These are phyloP conservation scores for Lasiosphaeria hispida DNA, from an alignment of 495 filamentous ascomycete species.

Conservation along the genomic window DNA sequence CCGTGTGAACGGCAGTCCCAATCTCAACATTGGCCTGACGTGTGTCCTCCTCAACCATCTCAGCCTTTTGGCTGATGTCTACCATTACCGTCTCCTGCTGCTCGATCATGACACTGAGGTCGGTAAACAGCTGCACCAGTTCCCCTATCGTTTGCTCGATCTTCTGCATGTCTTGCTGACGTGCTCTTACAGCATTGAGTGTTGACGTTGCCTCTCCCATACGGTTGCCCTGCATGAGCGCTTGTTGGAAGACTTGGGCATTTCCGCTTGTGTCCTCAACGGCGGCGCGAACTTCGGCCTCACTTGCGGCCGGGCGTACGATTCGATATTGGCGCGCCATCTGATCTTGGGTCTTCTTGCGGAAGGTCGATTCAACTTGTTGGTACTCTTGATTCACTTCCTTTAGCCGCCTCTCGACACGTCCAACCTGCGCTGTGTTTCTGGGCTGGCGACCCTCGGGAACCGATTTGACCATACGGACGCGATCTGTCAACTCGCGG, in stretches of 20 bases:
- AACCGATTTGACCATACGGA: slow-evolving; percentile 75
- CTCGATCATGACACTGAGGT: slow-evolving; percentile 49
- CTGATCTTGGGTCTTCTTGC: slow-evolving; percentile 73
- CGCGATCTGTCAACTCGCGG: slow-evolving; percentile 66
- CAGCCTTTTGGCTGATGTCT: slow-evolving; percentile 79
- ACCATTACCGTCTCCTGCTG: slow-evolving; percentile 65
- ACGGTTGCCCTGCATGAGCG: slow-evolving; percentile 69
- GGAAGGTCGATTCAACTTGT: slow-evolving; percentile 69
- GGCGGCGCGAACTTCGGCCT: slow-evolving; percentile 74
- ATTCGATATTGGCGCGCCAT: slow-evolving; percentile 87
- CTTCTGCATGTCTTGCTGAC: slow-evolving; percentile 85
- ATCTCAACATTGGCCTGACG: slow-evolving; percentile 79
- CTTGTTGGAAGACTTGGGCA: slow-evolving; percentile 77
- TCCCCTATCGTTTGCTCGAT: slow-evolving; percentile 87
- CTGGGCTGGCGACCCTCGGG: slow-evolving; percentile 66
- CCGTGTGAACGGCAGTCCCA: slow-evolving; percentile 70
- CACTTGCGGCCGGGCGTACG: slow-evolving; percentile 78
- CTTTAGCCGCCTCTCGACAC: slow-evolving; percentile 74
- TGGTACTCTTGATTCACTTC: slow-evolving; percentile 77
- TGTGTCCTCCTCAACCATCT: slow-evolving; percentile 75
- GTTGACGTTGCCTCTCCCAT: slow-evolving; percentile 75
- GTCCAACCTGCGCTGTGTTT: slow-evolving; percentile 75
- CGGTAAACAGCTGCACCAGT: slow-evolving; percentile 76
- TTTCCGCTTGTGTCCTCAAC: slow-evolving; percentile 66
- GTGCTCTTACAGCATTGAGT: slow-evolving; percentile 71